Evolutionary conservation across 495 filamentous ascomycete genomes (phyloP), one percentile per base, ranked within the genome.

Genomic region (Xylaria sp.): DNA sequence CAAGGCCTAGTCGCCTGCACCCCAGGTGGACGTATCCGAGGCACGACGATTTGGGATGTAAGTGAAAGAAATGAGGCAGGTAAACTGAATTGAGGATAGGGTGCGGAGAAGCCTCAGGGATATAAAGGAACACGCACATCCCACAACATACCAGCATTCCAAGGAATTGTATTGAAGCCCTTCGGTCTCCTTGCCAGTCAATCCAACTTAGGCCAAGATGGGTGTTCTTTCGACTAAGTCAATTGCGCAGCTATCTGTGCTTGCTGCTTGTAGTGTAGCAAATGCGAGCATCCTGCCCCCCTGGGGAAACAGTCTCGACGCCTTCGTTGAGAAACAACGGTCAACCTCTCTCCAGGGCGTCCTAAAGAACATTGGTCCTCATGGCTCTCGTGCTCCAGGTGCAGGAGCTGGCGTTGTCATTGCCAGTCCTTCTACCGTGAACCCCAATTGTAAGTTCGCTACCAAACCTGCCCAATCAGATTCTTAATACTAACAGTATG

Each of bases 341-440:
- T 63, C 53, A 17, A 71, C 84, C 71, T 82, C 88, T 8, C 81
- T 87, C 19, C 79, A 87, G 71, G 84, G 86, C 26, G 76, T 88
- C 6, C 79, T 90, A n/a, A 82, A 86, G 72, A 90, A 90, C 71
- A 86, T 89, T 69, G 88, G 88, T 0, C 79, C 87, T 21, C 69
- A 84, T 75, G 88, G 88, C 6, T 70, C 76, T 15, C 41, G 52
- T 35, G 83, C 80, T 29, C 57, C 75, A 12, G 87, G 84, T 3
- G 86, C 84, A n/a, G 76, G 77, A 40, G 55, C 84, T 2, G 89
- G 87, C 19, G 77, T 85, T 50, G 83, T 90, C 6, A 78, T 90
- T 63, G 88, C 88, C 12, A 88, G 85, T 48, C 88, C 88, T 35
- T 86, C 84, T 8, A 87, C 85, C 50, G 72, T 74, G 9, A 79